Conservation (phyloP, 75 land plant species). For the Pinus albicaulis region DNA sequence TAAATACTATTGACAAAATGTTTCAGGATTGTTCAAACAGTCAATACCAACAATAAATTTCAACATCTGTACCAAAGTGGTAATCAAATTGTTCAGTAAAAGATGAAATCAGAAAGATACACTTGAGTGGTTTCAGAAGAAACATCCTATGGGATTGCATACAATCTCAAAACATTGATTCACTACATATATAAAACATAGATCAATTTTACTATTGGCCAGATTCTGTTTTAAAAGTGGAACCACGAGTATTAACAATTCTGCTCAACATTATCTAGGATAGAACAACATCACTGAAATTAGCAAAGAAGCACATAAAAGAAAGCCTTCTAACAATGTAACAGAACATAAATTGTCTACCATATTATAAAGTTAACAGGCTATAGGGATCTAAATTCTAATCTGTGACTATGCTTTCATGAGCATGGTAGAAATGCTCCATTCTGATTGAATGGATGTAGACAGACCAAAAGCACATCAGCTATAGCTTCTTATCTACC, state of each 20-base stretch:
- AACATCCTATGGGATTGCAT: neutral
- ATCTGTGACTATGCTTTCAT: too few species aligned
- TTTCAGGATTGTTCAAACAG: neutral
- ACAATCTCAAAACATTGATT: too few species aligned
- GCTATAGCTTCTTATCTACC: too few species aligned
- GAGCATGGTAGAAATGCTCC: too few species aligned
- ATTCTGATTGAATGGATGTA: too few species aligned
- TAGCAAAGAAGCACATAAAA: neutral
- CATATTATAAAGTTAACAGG: too few species aligned
- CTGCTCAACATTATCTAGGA: neutral
- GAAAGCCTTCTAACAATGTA: neutral
- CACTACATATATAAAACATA: too few species aligned
- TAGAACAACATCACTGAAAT: neutral
- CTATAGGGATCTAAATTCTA: too few species aligned
- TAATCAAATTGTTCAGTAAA: neutral
- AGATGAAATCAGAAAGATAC: neutral
- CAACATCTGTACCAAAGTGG: neutral
- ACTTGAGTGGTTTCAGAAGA: neutral
- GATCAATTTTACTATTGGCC: too few species aligned
- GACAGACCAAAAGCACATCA: too few species aligned
- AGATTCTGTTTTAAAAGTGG: too few species aligned
- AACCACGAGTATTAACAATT: neutral
- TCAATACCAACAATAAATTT: neutral
- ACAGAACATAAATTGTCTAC: too few species aligned
- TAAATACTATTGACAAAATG: neutral